These are phyloP conservation scores for Neofusicoccum parvum DNA, from an alignment of 2,329 filamentous ascomycete genomes.

Conservation along the genomic window DNA sequence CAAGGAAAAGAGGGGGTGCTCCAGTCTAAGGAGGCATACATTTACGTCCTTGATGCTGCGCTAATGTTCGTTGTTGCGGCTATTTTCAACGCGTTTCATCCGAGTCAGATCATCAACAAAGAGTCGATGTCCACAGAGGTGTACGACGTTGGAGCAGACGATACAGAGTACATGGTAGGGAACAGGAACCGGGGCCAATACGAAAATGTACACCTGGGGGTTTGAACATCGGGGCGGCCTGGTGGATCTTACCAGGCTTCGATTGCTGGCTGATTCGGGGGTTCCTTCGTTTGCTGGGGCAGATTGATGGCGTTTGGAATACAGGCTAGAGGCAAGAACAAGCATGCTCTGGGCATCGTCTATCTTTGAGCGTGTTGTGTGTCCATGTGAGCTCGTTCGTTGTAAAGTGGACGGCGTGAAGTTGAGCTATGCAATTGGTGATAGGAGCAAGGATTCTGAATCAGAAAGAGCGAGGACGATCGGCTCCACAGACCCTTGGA, in stretches of 20 bases:
- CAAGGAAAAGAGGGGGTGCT: constrained; percentile 50
- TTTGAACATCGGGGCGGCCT: not conserved
- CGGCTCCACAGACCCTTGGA: too few relatives aligned
- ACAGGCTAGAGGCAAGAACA: too few relatives aligned
- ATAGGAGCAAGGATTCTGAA: not conserved
- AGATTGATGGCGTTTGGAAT: too few relatives aligned
- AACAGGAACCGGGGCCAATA: not conserved
- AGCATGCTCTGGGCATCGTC: too few relatives aligned
- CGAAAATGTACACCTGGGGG: not conserved
- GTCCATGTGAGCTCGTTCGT: too few relatives aligned
- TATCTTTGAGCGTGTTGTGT: too few relatives aligned
- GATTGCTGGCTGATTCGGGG: too few relatives aligned
- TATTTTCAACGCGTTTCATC: constrained; percentile 43
- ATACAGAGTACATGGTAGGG: not conserved
- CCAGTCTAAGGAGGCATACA: constrained; percentile 46
- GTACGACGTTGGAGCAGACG: not conserved
- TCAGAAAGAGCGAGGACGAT: not conserved
- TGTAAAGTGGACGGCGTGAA: too few relatives aligned
- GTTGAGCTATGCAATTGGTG: not conserved
- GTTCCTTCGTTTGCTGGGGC: too few relatives aligned
- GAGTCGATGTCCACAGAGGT: not conserved
- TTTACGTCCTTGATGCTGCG: constrained; percentile 52
- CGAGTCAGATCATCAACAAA: constrained; percentile 31
- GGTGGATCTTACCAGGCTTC: too few relatives aligned
- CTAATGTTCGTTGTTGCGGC: constrained; percentile 49